Percentiles rank a stretch among this genome's conserved stretches.
These are phyloP conservation scores for Fomitopsis pinicola DNA, from an alignment of 1,284 basidiomycete species.

Conservation along the genomic window DNA sequence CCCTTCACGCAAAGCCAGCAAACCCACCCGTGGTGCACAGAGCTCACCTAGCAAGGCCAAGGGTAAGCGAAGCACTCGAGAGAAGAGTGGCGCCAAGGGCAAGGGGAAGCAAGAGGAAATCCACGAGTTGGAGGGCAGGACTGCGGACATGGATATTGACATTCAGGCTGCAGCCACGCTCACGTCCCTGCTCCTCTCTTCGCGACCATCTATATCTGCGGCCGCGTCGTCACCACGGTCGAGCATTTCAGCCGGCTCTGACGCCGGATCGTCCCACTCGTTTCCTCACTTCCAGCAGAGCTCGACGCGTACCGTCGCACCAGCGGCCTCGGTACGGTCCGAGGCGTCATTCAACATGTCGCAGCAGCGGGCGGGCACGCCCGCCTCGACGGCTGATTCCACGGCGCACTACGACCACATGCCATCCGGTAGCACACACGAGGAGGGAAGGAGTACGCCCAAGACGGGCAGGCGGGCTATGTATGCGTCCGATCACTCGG, in stretches of 20 bases:
- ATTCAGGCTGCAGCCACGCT: constrained; percentile 78
- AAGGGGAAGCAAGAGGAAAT: constrained; percentile 40
- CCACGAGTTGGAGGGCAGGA: constrained; percentile 22
- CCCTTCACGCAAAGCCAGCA: constrained; percentile 22
- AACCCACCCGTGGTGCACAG: constrained; percentile 22
- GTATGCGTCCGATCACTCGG: constrained; percentile 17
- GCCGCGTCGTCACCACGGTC: constrained; percentile 63
- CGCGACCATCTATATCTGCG: constrained; percentile 53
- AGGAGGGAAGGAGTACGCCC: constrained; percentile 20
- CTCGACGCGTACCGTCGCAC: constrained; percentile 43
- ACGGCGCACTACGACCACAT: constrained; percentile 15
- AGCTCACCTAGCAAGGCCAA: constrained; percentile 32
- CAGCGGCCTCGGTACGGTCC: constrained; percentile 27
- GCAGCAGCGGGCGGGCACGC: constrained; percentile 26
- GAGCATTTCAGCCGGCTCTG: constrained; percentile 54
- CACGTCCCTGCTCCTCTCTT: constrained; percentile 62
- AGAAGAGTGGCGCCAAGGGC: constrained; percentile 39
- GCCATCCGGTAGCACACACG: constrained; percentile 19
- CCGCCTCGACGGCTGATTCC: constrained; percentile 18
- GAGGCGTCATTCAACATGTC: constrained; percentile 26
- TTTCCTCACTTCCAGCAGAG: constrained; percentile 61
- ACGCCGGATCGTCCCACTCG: constrained; percentile 48
- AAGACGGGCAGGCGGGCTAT: constrained; percentile 22
- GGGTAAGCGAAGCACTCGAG: constrained; percentile 21
- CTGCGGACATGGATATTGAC: constrained; percentile 56